phyloP scores from a whole-genome alignment of 768 basidiomycete genomes.

The Gyrodon lividus region DNA sequence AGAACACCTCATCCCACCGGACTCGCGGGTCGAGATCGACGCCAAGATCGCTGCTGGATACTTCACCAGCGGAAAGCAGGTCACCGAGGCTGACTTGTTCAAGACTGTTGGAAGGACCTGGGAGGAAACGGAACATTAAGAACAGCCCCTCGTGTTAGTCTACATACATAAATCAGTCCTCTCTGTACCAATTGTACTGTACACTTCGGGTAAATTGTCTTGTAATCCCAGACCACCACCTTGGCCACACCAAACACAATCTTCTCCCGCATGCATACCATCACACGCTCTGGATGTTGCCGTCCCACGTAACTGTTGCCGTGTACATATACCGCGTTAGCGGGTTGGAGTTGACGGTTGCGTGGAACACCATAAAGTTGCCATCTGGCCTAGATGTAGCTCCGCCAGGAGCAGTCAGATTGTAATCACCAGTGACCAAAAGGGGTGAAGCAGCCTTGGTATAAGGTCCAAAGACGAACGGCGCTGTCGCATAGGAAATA shows the following conservation, averaged over 20 bases:
- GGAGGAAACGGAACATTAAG: conserved; percentile 85
- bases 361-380: conserved; percentile 15
- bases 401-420: conserved; percentile 19
- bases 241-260: not conserved
- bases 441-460: conserved; percentile 28
- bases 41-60: conserved; percentile 96
- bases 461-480: conserved; percentile 29
- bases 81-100: conserved; percentile 75
- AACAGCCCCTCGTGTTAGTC: no score
- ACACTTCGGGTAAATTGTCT: not conserved
- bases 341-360: conserved; percentile 9
- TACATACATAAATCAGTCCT: no score
- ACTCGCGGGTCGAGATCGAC: conserved; percentile 91
- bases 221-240: no score
- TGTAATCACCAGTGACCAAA: conserved; percentile 18
- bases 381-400: conserved; percentile 11
- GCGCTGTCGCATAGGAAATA: conserved; percentile 30
- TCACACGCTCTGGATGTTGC: conserved; percentile 6
- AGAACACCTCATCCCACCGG: conserved; percentile 88
- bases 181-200: not conserved
- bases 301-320: conserved; percentile 7
- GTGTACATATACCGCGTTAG: conserved; percentile 14
- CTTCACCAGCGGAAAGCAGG: conserved; percentile 75
- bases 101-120: conserved; percentile 88
- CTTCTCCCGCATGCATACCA: not conserved